Evolutionary conservation across 176 grass and related monocot species (phyloP), one percentile per base, ranked within the genome.

Genomic region (Oryza nivara): DNA sequence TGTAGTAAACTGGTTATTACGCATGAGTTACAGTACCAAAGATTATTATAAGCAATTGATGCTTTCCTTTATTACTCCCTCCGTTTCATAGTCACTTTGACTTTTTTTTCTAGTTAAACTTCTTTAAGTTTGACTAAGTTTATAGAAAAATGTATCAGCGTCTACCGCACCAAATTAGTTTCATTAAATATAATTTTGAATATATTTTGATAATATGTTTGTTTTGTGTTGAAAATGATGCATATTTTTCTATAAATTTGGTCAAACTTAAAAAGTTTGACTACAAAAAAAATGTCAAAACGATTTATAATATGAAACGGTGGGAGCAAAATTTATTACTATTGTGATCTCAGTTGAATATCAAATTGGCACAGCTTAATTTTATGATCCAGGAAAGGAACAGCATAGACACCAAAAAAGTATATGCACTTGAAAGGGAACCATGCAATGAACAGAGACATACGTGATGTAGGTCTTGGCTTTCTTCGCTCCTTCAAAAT

Each of bases 401-500:
- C 3, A 52, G 20, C 58, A 68, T 5, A 26, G n/a, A 28, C 49
- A 79, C 25, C 78, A 63, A 46, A 46, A 64, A 83, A 44, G 71
- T 61, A 77, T 45, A 67, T 79, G 70, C 19, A 52, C 51, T 23
- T 70, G 36, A 80, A 87, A 87, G 72, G 28, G 9, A 68, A 56
- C 17, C 74, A 84, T 64, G 69, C 15, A 87, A 69, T 73, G 74
- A 87, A 45, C 15, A 70, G 16, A 44, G 76, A 73, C 85, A 65
- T 93, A 98, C 95, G 36, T 70, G 88, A 69, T 49, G 80, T 93
- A 25, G 95, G 95, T 75, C 95, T 83, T 0, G 89, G 91, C n/a
- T 93, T 98, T 86, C 74, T 91, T 86, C 95, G 93, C 88, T 95
- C 91, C 81, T 98, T 98, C 51, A 98, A 79, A 88, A 98, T 98